Evolutionary conservation across 805 yeast species (phyloP).

Genomic region (Saccharomycopsis sp.): DNA sequence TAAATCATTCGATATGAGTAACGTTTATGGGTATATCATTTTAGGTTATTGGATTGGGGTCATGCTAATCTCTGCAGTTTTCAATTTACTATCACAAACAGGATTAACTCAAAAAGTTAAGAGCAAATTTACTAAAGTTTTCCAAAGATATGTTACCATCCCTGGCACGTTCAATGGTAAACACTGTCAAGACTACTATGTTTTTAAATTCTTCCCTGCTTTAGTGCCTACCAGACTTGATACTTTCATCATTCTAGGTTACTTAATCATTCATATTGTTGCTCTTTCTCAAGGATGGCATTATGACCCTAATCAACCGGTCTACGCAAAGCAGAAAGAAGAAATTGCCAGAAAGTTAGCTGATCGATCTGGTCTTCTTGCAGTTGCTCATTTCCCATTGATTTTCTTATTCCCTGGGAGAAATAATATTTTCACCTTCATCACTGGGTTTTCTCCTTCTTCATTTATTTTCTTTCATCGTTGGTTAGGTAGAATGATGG

Average conservation of each 20-base stretch:
- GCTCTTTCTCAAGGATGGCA: slow-evolving; percentile 1
- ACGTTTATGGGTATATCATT: slow-evolving; percentile 10
- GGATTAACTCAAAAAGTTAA: slow-evolving; percentile 3
- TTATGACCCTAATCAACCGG: slow-evolving; percentile 25
- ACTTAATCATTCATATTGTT: slow-evolving; percentile 6
- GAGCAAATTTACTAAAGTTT: slow-evolving; percentile 7
- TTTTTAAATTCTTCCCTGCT: not conserved
- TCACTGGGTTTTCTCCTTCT: slow-evolving; percentile 56
- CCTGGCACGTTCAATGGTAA: slow-evolving; percentile 1
- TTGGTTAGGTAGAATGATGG: slow-evolving; percentile 51
- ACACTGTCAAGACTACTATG: slow-evolving; percentile 1
- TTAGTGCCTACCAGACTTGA: slow-evolving; percentile 9
- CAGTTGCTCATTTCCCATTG: slow-evolving; percentile 49
- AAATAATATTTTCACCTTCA: slow-evolving; percentile 56
- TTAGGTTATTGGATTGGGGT: slow-evolving; percentile 12
- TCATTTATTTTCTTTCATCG: slow-evolving; percentile 60
- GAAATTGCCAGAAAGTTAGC: slow-evolving; percentile 28
- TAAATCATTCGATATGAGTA: slow-evolving; percentile 5
- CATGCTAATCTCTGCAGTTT: not conserved
- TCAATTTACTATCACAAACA: slow-evolving; percentile 4
- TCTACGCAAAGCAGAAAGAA: slow-evolving; percentile 28
- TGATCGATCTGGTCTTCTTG: slow-evolving; percentile 47
- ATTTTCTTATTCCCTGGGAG: slow-evolving; percentile 62
- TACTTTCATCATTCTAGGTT: slow-evolving; percentile 1
- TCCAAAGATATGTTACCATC: slow-evolving; percentile 11